Percentiles rank a stretch among this genome's conserved stretches.
These are phyloP conservation scores for Elasticomyces elasticus DNA, from an alignment of 495 filamentous ascomycete genomes.

Conservation along the genomic window DNA sequence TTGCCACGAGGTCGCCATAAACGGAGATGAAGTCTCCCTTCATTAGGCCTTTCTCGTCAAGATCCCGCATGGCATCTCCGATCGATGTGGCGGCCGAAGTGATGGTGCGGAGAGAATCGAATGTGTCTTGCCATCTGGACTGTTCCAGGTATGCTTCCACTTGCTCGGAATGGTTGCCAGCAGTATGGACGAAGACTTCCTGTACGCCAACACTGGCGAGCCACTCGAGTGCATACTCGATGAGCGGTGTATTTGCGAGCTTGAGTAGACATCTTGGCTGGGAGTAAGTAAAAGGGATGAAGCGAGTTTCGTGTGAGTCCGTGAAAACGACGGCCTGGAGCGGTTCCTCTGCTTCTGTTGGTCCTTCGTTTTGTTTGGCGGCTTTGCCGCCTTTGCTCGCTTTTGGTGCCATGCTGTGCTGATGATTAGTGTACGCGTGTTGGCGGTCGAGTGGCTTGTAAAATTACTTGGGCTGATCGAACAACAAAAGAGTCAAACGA, in stretches of 20 bases:
- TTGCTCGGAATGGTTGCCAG: conserved; percentile 77
- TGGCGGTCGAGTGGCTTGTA: no score
- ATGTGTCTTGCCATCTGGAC: conserved; percentile 61
- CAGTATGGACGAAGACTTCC: conserved; percentile 87
- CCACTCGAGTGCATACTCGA: conserved; percentile 96
- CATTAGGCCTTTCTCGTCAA: conserved; percentile 79
- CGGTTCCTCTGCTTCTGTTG: conserved; percentile 68
- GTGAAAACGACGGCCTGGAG: conserved; percentile 89
- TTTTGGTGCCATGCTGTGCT: conserved; percentile 35
- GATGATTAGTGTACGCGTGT: neutral
- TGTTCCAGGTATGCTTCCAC: conserved; percentile 70
- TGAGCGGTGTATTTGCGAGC: conserved; percentile 83
- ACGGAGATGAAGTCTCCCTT: conserved; percentile 85
- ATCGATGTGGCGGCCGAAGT: conserved; percentile 79
- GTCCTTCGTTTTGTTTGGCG: conserved; percentile 48
- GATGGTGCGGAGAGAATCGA: conserved; percentile 78
- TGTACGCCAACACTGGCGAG: conserved; percentile 86
- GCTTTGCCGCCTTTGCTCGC: conserved; percentile 51
- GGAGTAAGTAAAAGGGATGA: conserved; percentile 80
- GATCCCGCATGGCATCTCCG: conserved; percentile 88
- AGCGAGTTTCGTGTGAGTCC: conserved; percentile 87
- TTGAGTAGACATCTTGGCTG: conserved; percentile 87
- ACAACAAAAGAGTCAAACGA: no score
- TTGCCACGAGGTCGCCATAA: conserved; percentile 89
- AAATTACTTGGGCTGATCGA: no score